Conservation (phyloP, 225 moss, liverwort and hornwort species). For the Takakia lepidozioides region DNA sequence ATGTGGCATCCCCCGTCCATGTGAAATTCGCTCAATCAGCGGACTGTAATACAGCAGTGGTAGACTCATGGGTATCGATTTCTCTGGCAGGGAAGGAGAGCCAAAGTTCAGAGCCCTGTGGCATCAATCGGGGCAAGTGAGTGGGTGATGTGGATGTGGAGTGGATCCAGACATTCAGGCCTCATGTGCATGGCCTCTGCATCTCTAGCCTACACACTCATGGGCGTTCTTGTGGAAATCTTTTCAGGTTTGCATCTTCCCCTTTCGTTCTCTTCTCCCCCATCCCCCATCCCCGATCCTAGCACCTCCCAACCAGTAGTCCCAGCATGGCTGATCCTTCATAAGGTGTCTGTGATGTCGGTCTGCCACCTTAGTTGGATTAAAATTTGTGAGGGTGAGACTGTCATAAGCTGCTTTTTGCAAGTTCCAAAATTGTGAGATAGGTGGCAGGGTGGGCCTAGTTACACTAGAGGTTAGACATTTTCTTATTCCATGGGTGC, state of each 20-base stretch:
- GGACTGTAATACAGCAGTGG: background rate
- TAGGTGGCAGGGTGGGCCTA: background rate
- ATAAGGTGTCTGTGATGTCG: background rate
- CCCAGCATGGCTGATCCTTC: too few relatives aligned
- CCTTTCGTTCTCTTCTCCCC: background rate
- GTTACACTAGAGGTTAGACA: background rate
- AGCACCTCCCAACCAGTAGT: too few relatives aligned
- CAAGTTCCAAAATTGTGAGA: too few relatives aligned
- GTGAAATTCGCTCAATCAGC: background rate
- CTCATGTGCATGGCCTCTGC: slow-evolving; percentile 1
- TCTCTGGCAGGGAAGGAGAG: slow-evolving; percentile 1
- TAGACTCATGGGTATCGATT: background rate
- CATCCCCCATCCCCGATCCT: too few relatives aligned
- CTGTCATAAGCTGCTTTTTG: too few relatives aligned
- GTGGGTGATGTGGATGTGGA: background rate
- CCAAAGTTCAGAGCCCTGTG: background rate
- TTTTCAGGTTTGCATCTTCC: background rate
- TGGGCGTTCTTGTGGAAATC: background rate
- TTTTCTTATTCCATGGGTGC: background rate
- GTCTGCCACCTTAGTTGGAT: background rate
- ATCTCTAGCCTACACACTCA: background rate
- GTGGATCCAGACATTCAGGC: slow-evolving; percentile 5
- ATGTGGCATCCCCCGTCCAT: too few relatives aligned
- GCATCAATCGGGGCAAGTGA: background rate
- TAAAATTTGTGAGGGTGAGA: too few relatives aligned